Percentiles rank a stretch among this genome's conserved stretches.
These are phyloP conservation scores for Fagopyrum esculentum DNA, from an alignment of 148 eudicot species.

Conservation along the genomic window DNA sequence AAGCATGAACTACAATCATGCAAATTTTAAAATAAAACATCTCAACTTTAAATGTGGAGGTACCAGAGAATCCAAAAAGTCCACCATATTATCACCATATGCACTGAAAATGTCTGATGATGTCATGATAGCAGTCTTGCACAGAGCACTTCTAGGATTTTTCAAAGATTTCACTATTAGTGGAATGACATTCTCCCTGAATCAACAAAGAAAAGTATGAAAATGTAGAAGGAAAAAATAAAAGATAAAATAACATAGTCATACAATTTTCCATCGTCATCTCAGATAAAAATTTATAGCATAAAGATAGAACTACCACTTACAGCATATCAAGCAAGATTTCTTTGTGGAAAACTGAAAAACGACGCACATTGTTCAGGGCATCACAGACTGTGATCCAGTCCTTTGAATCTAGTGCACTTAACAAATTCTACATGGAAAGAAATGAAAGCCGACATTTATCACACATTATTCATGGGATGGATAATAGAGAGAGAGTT, in stretches of 20 bases:
- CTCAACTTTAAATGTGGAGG: not conserved
- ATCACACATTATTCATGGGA: not conserved
- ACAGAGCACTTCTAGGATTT: constrained; percentile 74
- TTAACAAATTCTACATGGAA: constrained; percentile 29
- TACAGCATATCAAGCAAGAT: constrained; percentile 36
- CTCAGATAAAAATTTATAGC: not conserved
- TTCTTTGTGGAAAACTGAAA: constrained; percentile 52
- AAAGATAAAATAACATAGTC: not conserved
- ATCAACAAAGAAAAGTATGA: not conserved
- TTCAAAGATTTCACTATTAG: constrained; percentile 57
- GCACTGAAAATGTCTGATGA: constrained; percentile 55
- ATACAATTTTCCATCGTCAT: not conserved
- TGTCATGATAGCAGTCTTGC: constrained; percentile 69
- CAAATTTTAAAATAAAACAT: not conserved
- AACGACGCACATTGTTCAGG: constrained; percentile 50
- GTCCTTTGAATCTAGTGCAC: constrained; percentile 54
- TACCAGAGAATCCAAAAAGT: constrained; percentile 55
- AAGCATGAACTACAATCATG: constrained; percentile 1
- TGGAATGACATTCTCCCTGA: constrained; percentile 43
- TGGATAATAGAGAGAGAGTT: not conserved
- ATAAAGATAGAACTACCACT: constrained; percentile 20
- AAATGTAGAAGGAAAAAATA: not conserved
- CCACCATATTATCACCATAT: constrained; percentile 43
- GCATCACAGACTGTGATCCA: constrained; percentile 57
- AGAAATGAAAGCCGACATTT: constrained; percentile 3